A percentile compares a stretch with the other conserved stretches of the same genome.
phyloP scores from a whole-genome alignment of 208 protist genomes.

The Herpetomonas samuelpessoai region DNA sequence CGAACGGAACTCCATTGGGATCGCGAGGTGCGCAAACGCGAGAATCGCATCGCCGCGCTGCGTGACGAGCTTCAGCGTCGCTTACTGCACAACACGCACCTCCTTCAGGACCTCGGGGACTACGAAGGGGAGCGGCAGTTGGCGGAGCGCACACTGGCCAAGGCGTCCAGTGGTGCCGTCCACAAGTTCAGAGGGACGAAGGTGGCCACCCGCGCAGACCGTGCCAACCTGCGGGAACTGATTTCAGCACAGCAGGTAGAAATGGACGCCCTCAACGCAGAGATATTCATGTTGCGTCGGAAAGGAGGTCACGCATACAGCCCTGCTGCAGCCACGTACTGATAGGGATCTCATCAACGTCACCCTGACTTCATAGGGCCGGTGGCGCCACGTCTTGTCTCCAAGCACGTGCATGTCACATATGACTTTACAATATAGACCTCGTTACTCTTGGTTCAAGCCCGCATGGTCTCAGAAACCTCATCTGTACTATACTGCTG shows the following conservation, averaged over 20 bases:
- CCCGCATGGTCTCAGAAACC: too few relatives aligned
- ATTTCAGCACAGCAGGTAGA: slow-evolving; percentile 90
- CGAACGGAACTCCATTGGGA: slow-evolving; percentile 81
- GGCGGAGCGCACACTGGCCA: slow-evolving; percentile 66
- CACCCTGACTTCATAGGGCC: too few relatives aligned
- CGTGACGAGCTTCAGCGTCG: slow-evolving; percentile 62
- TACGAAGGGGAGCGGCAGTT: slow-evolving; percentile 75
- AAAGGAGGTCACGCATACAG: slow-evolving; percentile 93
- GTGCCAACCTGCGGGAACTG: slow-evolving; percentile 76
- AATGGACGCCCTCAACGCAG: slow-evolving; percentile 90
- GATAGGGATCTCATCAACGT: too few relatives aligned
- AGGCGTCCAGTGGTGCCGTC: slow-evolving; percentile 72
- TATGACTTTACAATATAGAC: too few relatives aligned
- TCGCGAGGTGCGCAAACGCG: slow-evolving; percentile 51
- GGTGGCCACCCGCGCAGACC: slow-evolving; percentile 80
- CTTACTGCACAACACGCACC: slow-evolving; percentile 80
- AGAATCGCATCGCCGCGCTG: slow-evolving; percentile 62
- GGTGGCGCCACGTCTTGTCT: too few relatives aligned
- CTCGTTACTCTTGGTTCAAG: too few relatives aligned
- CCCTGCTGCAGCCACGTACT: slow-evolving; percentile 15
- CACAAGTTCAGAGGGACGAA: slow-evolving; percentile 57
- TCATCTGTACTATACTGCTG: not conserved
- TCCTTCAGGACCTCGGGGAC: slow-evolving; percentile 84
- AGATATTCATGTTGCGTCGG: slow-evolving; percentile 91
- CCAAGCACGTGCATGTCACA: too few relatives aligned